Conservation (phyloP, 2,329 filamentous ascomycete species). For the Leptographium lundbergii region DNA sequence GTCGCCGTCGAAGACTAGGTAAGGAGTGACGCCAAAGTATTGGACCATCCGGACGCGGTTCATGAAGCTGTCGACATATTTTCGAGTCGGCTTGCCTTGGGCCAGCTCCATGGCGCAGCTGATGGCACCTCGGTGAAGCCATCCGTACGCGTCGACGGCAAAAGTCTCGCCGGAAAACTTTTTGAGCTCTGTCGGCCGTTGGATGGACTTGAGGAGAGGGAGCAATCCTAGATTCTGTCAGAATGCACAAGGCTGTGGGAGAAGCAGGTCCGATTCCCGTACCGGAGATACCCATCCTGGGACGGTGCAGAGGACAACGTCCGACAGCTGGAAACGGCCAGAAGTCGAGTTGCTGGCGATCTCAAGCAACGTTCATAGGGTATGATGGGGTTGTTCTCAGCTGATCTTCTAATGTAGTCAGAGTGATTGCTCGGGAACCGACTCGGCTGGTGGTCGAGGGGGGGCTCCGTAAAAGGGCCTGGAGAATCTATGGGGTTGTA, state of each 20-base stretch:
- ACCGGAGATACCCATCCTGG: slow-evolving; percentile 15
- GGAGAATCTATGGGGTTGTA: neutral
- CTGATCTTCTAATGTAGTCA: neutral
- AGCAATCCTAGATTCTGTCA: slow-evolving; percentile 55
- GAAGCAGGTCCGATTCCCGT: neutral
- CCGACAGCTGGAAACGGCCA: neutral
- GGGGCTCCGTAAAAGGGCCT: neutral
- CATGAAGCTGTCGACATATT: slow-evolving; percentile 84
- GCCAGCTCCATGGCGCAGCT: slow-evolving; percentile 86
- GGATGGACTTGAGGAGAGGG: slow-evolving; percentile 89
- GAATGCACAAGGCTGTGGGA: neutral
- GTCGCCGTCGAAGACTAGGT: slow-evolving; percentile 92
- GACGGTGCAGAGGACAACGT: neutral
- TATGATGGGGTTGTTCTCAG: neutral
- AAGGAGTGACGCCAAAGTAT: slow-evolving; percentile 88
- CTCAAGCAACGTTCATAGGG: neutral
- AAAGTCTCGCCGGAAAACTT: slow-evolving; percentile 80
- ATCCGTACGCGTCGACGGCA: slow-evolving; percentile 95
- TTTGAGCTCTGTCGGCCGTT: slow-evolving; percentile 75
- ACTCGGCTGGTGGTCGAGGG: neutral
- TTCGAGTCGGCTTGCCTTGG: slow-evolving; percentile 73
- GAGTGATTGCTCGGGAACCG: neutral
- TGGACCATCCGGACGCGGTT: slow-evolving; percentile 86
- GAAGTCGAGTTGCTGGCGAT: neutral
- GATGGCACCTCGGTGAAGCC: slow-evolving; percentile 88